Evolutionary conservation across 2,329 filamentous ascomycete genomes (phyloP), one percentile per base, ranked within the genome.

Genomic region (Penicillium sclerotigenum): DNA sequence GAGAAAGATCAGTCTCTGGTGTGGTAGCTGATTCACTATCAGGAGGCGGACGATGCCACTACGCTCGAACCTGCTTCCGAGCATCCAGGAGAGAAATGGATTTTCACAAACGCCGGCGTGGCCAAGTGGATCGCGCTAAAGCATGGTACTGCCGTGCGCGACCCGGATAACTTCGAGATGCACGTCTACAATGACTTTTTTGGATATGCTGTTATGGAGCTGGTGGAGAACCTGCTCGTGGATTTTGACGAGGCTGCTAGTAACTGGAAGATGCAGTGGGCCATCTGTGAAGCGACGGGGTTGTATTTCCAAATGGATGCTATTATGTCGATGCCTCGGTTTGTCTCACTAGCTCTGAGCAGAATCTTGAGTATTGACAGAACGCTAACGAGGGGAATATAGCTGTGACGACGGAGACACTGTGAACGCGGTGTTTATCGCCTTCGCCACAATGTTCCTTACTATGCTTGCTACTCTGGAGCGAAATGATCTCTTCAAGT

Each of bases 151-250:
- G 1, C 1, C 5, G 47, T 33, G 14, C 37, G 47, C 13, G 14
- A 50, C 16, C 76, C 73, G 2, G 77, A 80, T 46, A 57, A 57
- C 36, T 79, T 80, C 40, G 18, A 18, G 7, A 75, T 80, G 73
- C 67, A 78, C 60, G 73, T 73, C 2, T 79, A 71, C 62, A 80
- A 79, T 49, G 74, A 80, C 57, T 74, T 75, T 45, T 61, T 49
- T 5, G 65, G 56, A 4, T 79, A 77, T 42, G 78, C 78, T 1
- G 49, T 66, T 8, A 40, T 80, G 0, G 77, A 81, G 65, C 59
- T 77, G 0, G 24, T 79, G 5, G 69, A 80, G 61, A 81, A 80
- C 49, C 56, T 72, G 6, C 41, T 80, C 1, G 62, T 77, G 6
- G 72, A 78, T 47, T 77, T 76, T 40, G 60, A 65, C 3, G 72